Percentiles rank a stretch among this genome's conserved stretches.
Evolutionary conservation across 2,329 filamentous ascomycete genomes (phyloP).

Genomic region (Stylonectria norvegica): DNA sequence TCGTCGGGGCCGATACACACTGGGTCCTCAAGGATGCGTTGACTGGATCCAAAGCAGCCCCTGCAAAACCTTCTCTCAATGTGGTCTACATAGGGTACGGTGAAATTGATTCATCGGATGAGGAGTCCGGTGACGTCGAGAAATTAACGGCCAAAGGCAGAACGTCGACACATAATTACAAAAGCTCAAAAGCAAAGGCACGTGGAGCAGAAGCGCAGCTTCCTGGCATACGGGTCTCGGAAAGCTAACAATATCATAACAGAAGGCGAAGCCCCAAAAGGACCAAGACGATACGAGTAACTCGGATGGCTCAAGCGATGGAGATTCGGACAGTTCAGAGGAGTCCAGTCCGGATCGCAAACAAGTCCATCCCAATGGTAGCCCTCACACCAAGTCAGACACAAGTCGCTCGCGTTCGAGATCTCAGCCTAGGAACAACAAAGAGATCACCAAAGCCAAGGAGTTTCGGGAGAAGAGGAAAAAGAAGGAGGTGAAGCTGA

Average conservation of each 20-base stretch:
- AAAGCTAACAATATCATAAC: slow-evolving; percentile 9
- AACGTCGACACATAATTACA: slow-evolving; percentile 34
- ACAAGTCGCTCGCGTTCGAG: slow-evolving; percentile 33
- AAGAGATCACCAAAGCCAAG: slow-evolving; percentile 34
- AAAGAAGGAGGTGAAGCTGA: slow-evolving; percentile 65
- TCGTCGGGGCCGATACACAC: slow-evolving; percentile 64
- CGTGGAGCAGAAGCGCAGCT: slow-evolving; percentile 7
- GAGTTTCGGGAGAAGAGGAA: slow-evolving; percentile 57
- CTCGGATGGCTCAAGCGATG: slow-evolving; percentile 28
- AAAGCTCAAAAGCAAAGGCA: slow-evolving; percentile 28
- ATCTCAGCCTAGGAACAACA: slow-evolving; percentile 27
- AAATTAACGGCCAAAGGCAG: slow-evolving; percentile 33
- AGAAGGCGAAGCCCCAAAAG: slow-evolving; percentile 17
- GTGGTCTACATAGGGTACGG: slow-evolving; percentile 59
- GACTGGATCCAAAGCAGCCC: slow-evolving; percentile 22
- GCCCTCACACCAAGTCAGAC: slow-evolving; percentile 11
- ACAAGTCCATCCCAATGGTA: slow-evolving; percentile 24
- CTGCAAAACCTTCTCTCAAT: slow-evolving; percentile 41
- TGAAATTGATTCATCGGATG: slow-evolving; percentile 44
- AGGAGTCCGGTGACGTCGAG: slow-evolving; percentile 36
- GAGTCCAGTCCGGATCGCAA: slow-evolving; percentile 28
- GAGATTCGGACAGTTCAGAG: slow-evolving; percentile 21
- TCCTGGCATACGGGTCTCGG: background rate
- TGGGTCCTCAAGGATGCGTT: slow-evolving; percentile 64
- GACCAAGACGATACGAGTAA: slow-evolving; percentile 20